These are phyloP conservation scores for Calocera cornea DNA, from an alignment of 768 basidiomycete genomes.

Conservation along the genomic window DNA sequence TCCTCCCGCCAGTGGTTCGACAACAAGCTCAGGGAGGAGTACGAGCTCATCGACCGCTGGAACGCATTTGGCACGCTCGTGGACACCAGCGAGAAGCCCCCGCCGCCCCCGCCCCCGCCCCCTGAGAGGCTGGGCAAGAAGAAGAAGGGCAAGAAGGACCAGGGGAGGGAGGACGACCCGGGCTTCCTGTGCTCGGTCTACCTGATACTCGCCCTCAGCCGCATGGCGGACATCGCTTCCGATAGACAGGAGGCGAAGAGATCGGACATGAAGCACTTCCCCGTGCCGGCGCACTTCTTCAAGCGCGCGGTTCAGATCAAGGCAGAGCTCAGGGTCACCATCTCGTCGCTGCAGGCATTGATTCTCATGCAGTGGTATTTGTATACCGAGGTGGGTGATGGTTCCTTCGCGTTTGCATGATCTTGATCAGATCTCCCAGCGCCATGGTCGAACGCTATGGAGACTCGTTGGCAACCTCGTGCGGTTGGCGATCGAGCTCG, in stretches of 20 bases:
- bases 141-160: not conserved
- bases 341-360: constrained; percentile 69
- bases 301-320: constrained; percentile 64
- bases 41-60: constrained; percentile 33
- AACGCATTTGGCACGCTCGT: constrained; percentile 12
- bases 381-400: constrained; percentile 57
- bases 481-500: constrained; percentile 67
- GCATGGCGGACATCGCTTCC: not conserved
- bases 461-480: constrained; percentile 76
- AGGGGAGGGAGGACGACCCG: constrained; percentile 39
- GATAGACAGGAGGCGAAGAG: constrained; percentile 3
- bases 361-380: constrained; percentile 81
- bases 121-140: constrained; percentile 8
- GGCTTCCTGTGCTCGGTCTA: constrained; percentile 70
- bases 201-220: constrained; percentile 64
- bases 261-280: constrained; percentile 3
- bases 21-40: constrained; percentile 48
- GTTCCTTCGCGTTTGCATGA: not conserved
- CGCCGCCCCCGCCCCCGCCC: constrained; percentile 14
- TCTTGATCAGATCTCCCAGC: constrained; percentile 30
- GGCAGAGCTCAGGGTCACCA: constrained; percentile 68
- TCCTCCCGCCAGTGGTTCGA: constrained; percentile 50
- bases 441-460: constrained; percentile 82
- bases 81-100: not conserved
- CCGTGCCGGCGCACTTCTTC: constrained; percentile 41